Percentiles rank a stretch among this genome's conserved stretches.
Conservation (phyloP, 202 grass and related monocot species). For the Elaeis oleifera region DNA sequence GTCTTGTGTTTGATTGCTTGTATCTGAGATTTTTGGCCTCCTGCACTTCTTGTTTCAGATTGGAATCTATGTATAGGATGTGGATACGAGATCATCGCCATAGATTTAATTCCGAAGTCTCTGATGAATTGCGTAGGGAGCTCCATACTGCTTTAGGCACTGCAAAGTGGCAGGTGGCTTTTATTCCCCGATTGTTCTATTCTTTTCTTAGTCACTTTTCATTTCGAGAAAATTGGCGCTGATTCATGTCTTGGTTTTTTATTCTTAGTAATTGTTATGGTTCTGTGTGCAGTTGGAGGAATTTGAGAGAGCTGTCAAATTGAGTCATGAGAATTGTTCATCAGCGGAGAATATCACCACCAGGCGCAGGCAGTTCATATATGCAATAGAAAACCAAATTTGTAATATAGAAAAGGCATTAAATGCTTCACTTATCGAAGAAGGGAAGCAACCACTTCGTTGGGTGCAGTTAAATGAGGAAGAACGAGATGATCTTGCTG, state of each 20-base stretch:
- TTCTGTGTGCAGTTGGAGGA: slow-evolving; percentile 58
- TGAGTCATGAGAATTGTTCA: slow-evolving; percentile 46
- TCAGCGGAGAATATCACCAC: slow-evolving; percentile 46
- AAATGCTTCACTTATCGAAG: slow-evolving; percentile 37
- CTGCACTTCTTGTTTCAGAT: slow-evolving; percentile 31
- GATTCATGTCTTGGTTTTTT: too few species aligned
- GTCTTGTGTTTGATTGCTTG: too few species aligned
- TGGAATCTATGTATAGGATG: slow-evolving; percentile 78
- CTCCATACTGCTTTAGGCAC: slow-evolving; percentile 68
- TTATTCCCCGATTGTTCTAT: too few species aligned
- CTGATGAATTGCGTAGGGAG: slow-evolving; percentile 50
- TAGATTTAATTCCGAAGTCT: slow-evolving; percentile 33
- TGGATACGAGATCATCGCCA: slow-evolving; percentile 40
- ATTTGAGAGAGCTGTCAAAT: slow-evolving; percentile 63
- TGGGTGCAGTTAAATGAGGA: slow-evolving; percentile 80
- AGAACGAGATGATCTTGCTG: slow-evolving; percentile 63
- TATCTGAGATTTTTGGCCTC: too few species aligned
- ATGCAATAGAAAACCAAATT: slow-evolving; percentile 58
- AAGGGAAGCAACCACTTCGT: slow-evolving; percentile 31
- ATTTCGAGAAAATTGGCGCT: too few species aligned
- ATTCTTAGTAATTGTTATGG: slow-evolving; percentile 5
- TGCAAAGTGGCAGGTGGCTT: slow-evolving; percentile 86
- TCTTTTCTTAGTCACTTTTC: too few species aligned
- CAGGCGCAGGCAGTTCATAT: slow-evolving; percentile 62
- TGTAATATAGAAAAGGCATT: slow-evolving; percentile 40